phyloP scores from a whole-genome alignment of 495 filamentous ascomycete genomes.

The Aspergillus homomorphus region DNA sequence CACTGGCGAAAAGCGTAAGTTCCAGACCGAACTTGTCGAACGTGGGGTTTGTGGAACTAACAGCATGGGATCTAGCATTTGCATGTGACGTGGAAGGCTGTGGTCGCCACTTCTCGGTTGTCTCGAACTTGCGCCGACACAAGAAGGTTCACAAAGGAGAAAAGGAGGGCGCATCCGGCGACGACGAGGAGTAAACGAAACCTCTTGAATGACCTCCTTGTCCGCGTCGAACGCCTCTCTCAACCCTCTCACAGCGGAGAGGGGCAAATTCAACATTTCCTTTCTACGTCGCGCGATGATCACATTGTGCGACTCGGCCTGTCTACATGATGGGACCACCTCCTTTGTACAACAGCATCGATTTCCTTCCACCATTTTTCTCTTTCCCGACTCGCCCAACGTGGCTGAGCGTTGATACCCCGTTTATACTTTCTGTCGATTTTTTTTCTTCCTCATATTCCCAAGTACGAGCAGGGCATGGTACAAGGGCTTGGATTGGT shows the following conservation, averaged over 20 bases:
- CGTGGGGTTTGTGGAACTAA: constrained; percentile 32
- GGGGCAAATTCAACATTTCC: constrained; percentile 6
- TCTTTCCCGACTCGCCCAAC: constrained; percentile 25
- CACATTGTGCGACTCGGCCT: constrained; percentile 14
- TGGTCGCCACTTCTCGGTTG: constrained; percentile 94
- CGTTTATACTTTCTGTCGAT: constrained; percentile 19
- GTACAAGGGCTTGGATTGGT: constrained; percentile 25
- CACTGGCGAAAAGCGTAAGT: constrained; percentile 98
- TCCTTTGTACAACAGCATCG: constrained; percentile 45
- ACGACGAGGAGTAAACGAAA: constrained; percentile 44
- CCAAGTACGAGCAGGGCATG: constrained; percentile 27
- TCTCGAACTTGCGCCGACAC: constrained; percentile 92
- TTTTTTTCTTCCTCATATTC: constrained; percentile 15
- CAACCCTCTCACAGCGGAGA: constrained; percentile 5
- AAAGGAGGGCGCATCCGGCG: constrained; percentile 43
- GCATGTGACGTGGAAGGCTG: constrained; percentile 93
- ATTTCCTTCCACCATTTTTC: constrained; percentile 22
- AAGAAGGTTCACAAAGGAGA: constrained; percentile 96
- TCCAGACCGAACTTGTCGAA: constrained; percentile 3
- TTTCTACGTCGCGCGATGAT: constrained; percentile 7
- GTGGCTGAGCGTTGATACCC: constrained; percentile 34
- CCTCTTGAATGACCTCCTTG: background rate
- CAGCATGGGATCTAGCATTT: constrained; percentile 60
- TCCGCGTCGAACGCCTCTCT: constrained; percentile 14
- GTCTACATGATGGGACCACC: constrained; percentile 18